Evolutionary conservation across 2,329 filamentous ascomycete species (phyloP).

Genomic region (Claviceps sp.): DNA sequence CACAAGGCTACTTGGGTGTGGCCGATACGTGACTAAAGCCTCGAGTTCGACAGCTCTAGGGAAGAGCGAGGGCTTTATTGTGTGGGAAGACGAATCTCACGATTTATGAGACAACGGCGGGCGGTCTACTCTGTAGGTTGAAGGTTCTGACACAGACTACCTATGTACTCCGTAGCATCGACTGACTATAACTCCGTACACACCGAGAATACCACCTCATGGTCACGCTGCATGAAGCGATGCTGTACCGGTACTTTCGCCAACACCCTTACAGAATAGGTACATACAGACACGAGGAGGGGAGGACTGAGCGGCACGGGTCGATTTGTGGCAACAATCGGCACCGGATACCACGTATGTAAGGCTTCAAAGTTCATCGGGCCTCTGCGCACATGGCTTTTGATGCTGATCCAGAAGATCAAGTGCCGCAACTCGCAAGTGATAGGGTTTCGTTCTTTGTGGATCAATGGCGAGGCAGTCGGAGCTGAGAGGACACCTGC

Average conservation of each 20-base stretch:
- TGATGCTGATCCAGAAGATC: neutral
- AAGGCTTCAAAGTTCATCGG: too few species aligned
- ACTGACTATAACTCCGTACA: too few species aligned
- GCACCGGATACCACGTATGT: neutral
- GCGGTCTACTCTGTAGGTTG: too few species aligned
- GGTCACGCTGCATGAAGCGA: too few species aligned
- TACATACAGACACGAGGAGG: too few species aligned
- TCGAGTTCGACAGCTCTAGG: neutral
- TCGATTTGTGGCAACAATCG: neutral
- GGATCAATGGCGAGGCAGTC: neutral
- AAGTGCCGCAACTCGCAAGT: neutral
- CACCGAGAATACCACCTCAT: too few species aligned
- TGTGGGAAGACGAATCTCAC: neutral
- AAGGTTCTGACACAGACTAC: neutral
- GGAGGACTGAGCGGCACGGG: too few species aligned
- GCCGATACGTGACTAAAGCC: neutral
- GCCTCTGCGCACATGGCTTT: too few species aligned
- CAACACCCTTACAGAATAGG: too few species aligned
- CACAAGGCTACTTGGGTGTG: neutral
- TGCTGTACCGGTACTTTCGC: too few species aligned
- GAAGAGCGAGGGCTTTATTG: neutral
- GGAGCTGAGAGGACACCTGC: neutral
- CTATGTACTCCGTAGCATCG: too few species aligned
- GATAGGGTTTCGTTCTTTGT: neutral
- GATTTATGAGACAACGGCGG: too few species aligned